Evolutionary conservation across 164 flowering plant genomes (phyloP), one percentile per base, ranked within the genome.

Genomic region (Buxus sempervirens): DNA sequence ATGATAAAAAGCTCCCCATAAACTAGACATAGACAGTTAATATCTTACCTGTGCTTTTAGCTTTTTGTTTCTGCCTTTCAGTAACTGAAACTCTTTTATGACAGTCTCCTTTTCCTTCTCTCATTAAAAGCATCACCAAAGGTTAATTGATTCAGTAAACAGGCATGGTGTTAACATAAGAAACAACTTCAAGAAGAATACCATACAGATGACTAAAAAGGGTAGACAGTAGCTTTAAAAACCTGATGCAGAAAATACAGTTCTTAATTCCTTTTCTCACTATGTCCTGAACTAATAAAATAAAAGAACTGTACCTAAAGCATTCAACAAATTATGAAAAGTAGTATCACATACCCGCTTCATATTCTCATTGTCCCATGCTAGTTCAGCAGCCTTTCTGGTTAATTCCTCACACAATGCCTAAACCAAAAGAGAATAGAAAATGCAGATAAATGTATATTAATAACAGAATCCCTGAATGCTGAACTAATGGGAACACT

Each of bases 391-490:
- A 66, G 93, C 93, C 77, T 81, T 91, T 78, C 68, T 79, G 58
- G 79, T 83, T 65, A 94, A 77, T 65, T 88, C 96, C 69, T 87
- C 95, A 73, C 85, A 79, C 48, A 86, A 62, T 67, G 91, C 98
- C 98, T 94, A 70, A 1, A 26, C 25, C 8, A 28, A 70, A 8
- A 58, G 20, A 28, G 42, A 59, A 62, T 12, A 9, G 21, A 22
- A 51, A 49, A 32, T 10, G 26, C 49, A 28, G 48, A n/a, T n/a
- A 36, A 13, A 58, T 48, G 24, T 10, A 56, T 6, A 28, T 22
- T 54, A 21, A 49, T 23, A 62, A 5, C 21, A 36, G 22, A 59
- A 24, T 38, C 53, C 51, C 38, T 32, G 5, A 32, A 32, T 32
- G 7, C 3, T 32, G 5, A 32, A 7, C 38, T 32, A 32, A 32